These are phyloP conservation scores for Solanum pinnatisectum DNA, from an alignment of 257 asterid genomes.

Conservation along the genomic window DNA sequence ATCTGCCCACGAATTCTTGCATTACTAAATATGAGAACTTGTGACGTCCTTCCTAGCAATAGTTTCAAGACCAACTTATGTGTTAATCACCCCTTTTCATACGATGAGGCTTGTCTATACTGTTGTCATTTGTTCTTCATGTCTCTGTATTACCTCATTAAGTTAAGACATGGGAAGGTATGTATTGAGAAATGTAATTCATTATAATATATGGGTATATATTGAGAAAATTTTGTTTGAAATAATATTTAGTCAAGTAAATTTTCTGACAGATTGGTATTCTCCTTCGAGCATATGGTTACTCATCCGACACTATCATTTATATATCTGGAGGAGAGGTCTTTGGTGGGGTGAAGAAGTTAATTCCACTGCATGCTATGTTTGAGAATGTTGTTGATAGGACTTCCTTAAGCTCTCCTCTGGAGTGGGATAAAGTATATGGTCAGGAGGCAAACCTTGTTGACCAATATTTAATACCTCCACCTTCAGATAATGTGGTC, in stretches of 20 bases:
- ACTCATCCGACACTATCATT: conserved; percentile 74
- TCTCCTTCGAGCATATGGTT: conserved; percentile 90
- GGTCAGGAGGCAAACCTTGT: conserved; percentile 82
- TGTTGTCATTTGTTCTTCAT: neutral
- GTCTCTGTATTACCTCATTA: neutral
- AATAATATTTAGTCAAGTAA: neutral
- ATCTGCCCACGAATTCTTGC: neutral
- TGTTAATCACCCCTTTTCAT: neutral
- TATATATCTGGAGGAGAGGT: conserved; percentile 91
- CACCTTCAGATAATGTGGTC: conserved; percentile 42
- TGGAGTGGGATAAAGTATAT: conserved; percentile 66
- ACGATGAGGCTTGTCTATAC: neutral
- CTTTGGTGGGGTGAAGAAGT: conserved; percentile 92
- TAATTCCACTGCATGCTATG: conserved; percentile 90
- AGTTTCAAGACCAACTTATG: neutral
- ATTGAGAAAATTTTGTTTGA: neutral
- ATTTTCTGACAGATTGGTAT: conserved; percentile 63
- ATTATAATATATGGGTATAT: neutral
- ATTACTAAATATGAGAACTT: neutral
- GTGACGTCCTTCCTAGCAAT: neutral
- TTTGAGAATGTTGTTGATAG: conserved; percentile 89
- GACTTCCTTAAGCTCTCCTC: conserved; percentile 66
- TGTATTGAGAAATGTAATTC: neutral
- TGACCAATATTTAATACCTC: conserved; percentile 33
- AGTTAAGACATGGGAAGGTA: neutral